phyloP scores from a whole-genome alignment of 1,284 basidiomycete species.

The Cutaneotrichosporon cyanovorans region DNA sequence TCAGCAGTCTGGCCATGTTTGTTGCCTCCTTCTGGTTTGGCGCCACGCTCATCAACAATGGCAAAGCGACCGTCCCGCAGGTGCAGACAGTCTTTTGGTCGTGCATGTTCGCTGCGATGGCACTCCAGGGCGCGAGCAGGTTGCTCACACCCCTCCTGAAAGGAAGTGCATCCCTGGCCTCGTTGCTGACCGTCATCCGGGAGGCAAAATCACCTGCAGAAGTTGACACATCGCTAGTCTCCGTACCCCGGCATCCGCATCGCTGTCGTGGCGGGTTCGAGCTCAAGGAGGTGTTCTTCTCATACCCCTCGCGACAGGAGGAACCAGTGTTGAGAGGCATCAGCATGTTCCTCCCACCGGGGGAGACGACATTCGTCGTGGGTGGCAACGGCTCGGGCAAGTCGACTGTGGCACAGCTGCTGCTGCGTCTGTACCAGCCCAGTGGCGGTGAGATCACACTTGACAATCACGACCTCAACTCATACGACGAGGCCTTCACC shows the following conservation, averaged over 20 bases:
- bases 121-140: constrained; percentile 66
- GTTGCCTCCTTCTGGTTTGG: constrained; percentile 97
- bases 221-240: background rate
- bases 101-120: constrained; percentile 77
- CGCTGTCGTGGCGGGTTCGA: constrained; percentile 68
- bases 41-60: constrained; percentile 69
- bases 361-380: constrained; percentile 86
- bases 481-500: constrained; percentile 69
- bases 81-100: constrained; percentile 98
- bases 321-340: constrained; percentile 47
- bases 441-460: constrained; percentile 59
- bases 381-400: constrained; percentile 88
- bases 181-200: constrained; percentile 58
- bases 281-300: constrained; percentile 67
- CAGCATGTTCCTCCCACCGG: constrained; percentile 61
- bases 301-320: constrained; percentile 70
- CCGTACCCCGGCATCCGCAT: constrained; percentile 29
- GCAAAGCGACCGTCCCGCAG: constrained; percentile 60
- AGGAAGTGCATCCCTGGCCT: constrained; percentile 75
- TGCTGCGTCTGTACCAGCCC: constrained; percentile 70
- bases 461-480: constrained; percentile 71
- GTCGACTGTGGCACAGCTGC: constrained; percentile 76
- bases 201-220: constrained; percentile 4
- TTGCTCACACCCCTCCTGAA: constrained; percentile 55
- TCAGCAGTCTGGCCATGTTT: constrained; percentile 83